Conservation (phyloP, 192 early-diverging fungal genomes). For the Mortierella alpina region DNA sequence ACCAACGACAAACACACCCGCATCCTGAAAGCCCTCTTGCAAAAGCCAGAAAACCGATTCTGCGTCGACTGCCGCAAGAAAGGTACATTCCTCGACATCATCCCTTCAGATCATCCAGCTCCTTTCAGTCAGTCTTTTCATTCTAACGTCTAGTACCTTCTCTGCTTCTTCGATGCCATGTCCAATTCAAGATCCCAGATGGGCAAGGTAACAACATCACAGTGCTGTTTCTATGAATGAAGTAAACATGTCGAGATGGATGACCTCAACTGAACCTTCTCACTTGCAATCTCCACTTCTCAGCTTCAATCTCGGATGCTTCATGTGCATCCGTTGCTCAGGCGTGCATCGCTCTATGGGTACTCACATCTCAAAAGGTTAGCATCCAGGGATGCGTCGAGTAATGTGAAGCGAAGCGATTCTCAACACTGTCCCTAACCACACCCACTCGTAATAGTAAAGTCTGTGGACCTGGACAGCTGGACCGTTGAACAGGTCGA, state of each 20-base stretch:
- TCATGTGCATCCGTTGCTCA: slow-evolving; percentile 72
- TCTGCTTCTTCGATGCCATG: background rate
- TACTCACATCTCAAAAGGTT: slow-evolving; percentile 88
- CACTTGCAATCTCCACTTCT: background rate
- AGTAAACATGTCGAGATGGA: too few species aligned
- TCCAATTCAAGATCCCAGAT: slow-evolving; percentile 33
- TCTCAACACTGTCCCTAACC: slow-evolving; percentile 2
- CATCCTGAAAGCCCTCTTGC: slow-evolving; percentile 78
- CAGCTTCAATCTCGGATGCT: slow-evolving; percentile 66
- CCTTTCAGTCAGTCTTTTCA: background rate
- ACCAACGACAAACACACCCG: slow-evolving; percentile 76
- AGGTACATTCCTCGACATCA: slow-evolving; percentile 54
- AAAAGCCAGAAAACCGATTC: slow-evolving; percentile 72
- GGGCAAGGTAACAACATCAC: slow-evolving; percentile 31
- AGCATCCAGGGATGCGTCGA: background rate
- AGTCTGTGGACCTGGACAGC: slow-evolving; percentile 84
- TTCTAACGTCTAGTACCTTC: slow-evolving; percentile 11
- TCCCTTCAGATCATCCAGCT: background rate
- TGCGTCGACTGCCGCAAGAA: slow-evolving; percentile 88
- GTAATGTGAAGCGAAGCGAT: background rate
- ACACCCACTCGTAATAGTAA: slow-evolving; percentile 63
- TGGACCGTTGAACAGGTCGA: slow-evolving; percentile 85
- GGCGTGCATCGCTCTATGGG: slow-evolving; percentile 87
- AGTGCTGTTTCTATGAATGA: too few species aligned
- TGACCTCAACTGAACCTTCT: too few species aligned